A percentile compares a stretch with the other conserved stretches of the same genome.
These are phyloP conservation scores for Gracilaria gracilis DNA, from an alignment of 23 red algal genomes.

Conservation along the genomic window DNA sequence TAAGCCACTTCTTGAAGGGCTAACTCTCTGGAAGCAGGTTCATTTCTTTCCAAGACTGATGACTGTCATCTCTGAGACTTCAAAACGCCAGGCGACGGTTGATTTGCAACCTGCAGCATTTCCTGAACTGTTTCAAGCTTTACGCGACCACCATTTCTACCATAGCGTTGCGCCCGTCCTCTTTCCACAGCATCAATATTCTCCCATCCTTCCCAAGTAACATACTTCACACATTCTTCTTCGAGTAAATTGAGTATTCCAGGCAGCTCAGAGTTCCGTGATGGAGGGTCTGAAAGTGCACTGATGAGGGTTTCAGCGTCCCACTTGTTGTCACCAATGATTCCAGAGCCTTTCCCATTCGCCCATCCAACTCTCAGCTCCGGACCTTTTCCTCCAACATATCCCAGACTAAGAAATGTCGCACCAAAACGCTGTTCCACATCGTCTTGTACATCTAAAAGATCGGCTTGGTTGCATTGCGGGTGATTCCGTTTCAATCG, in stretches of 20 bases:
- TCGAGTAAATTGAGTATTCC: conserved; percentile 38
- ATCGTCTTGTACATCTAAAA: neutral
- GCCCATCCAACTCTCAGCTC: conserved; percentile 65
- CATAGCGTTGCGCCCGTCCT: neutral
- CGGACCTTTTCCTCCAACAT: conserved; percentile 35
- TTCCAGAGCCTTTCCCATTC: conserved; percentile 46
- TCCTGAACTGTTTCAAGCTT: conserved; percentile 59
- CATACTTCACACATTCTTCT: neutral
- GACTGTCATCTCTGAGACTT: neutral
- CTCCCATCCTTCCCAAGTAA: conserved; percentile 75
- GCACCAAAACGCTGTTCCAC: neutral
- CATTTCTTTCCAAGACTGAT: too few relatives aligned
- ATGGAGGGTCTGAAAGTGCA: neutral
- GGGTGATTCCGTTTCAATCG: neutral
- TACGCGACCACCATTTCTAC: conserved; percentile 17
- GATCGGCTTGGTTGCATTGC: neutral
- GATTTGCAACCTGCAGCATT: conserved; percentile 57
- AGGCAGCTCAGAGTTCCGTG: neutral
- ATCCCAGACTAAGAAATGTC: conserved; percentile 63
- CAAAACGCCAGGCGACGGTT: neutral
- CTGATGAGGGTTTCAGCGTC: conserved; percentile 63
- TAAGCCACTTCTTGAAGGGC: too few relatives aligned
- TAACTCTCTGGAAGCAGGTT: too few relatives aligned
- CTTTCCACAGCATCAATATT: conserved; percentile 51
- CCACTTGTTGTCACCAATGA: conserved; percentile 73